These are phyloP conservation scores for Metroxylon sagu DNA, from an alignment of 176 grass and related monocot genomes.

Conservation along the genomic window DNA sequence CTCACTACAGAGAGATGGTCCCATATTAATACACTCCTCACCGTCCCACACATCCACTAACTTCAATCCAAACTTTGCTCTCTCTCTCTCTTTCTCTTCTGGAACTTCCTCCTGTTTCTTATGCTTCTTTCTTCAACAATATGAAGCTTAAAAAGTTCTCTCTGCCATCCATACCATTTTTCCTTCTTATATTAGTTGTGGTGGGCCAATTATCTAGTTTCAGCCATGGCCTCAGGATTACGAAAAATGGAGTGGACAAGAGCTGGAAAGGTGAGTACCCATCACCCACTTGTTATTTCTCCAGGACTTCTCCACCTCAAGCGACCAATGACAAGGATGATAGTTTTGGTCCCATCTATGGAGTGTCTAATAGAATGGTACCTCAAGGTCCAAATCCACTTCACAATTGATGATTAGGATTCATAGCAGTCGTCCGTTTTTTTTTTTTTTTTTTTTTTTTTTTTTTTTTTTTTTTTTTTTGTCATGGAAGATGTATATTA, in stretches of 20 bases:
- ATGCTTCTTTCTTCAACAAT: background rate
- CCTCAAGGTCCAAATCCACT: constrained; percentile 77
- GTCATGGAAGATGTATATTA: too few relatives aligned
- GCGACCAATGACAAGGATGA: background rate
- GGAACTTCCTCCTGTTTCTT: background rate
- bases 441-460: too few relatives aligned
- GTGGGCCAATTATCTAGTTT: constrained; percentile 20
- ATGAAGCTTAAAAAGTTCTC: constrained; percentile 19
- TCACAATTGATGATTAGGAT: constrained; percentile 36
- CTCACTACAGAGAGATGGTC: too few relatives aligned
- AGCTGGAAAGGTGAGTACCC: constrained; percentile 17
- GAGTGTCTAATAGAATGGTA: constrained; percentile 45
- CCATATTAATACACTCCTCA: constrained; percentile 54
- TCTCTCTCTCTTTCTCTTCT: background rate
- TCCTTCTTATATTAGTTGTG: constrained; percentile 32
- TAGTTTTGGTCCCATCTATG: background rate
- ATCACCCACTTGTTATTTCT: background rate
- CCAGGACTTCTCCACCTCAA: constrained; percentile 25
- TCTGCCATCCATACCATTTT: constrained; percentile 16
- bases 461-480: too few relatives aligned
- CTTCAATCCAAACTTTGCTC: background rate
- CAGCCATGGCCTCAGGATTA: constrained; percentile 26
- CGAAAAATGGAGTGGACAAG: constrained; percentile 17
- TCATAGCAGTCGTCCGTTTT: too few relatives aligned
- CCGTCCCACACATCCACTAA: background rate